These are phyloP conservation scores for Alternaria angustiovoidea DNA, from an alignment of 2,329 filamentous ascomycete genomes.

Conservation along the genomic window DNA sequence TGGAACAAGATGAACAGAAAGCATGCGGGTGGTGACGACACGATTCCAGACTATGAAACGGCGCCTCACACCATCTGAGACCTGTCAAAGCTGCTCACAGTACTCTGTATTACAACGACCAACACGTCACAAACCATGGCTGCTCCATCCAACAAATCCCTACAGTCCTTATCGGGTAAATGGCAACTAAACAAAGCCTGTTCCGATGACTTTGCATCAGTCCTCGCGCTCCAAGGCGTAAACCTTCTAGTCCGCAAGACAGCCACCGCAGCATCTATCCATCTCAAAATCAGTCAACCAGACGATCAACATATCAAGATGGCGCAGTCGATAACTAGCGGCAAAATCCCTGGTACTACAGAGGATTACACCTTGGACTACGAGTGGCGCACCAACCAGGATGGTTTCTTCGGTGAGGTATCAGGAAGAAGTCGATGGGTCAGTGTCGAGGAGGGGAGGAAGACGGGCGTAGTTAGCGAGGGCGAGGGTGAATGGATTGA, in stretches of 20 bases:
- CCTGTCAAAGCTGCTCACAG: background rate
- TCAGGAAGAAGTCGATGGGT: conserved; percentile 23
- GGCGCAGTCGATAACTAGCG: conserved; percentile 19
- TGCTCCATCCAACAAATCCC: conserved; percentile 14
- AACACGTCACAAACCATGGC: conserved; percentile 11
- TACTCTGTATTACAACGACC: background rate
- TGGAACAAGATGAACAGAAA: background rate
- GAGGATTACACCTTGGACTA: conserved; percentile 22
- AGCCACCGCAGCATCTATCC: conserved; percentile 20
- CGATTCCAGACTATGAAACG: background rate
- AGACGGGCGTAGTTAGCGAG: conserved; percentile 4
- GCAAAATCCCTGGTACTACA: conserved; percentile 22
- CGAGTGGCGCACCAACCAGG: conserved; percentile 24
- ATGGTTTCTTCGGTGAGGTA: conserved; percentile 22
- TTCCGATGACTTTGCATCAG: conserved; percentile 23
- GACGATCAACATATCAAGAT: conserved; percentile 18
- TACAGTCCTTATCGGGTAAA: conserved; percentile 20
- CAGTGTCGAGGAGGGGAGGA: conserved; percentile 14
- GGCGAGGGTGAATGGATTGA: conserved; percentile 19
- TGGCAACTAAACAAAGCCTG: conserved; percentile 22
- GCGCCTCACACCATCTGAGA: background rate
- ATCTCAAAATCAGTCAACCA: conserved; percentile 23
- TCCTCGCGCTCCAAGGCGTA: conserved; percentile 24
- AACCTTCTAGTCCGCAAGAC: conserved; percentile 19
- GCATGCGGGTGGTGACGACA: conserved; percentile 1